Base-by-base conservation (phyloP, 1,284 basidiomycete genomes). In the Cutaneotrichosporon sp. region DNA sequence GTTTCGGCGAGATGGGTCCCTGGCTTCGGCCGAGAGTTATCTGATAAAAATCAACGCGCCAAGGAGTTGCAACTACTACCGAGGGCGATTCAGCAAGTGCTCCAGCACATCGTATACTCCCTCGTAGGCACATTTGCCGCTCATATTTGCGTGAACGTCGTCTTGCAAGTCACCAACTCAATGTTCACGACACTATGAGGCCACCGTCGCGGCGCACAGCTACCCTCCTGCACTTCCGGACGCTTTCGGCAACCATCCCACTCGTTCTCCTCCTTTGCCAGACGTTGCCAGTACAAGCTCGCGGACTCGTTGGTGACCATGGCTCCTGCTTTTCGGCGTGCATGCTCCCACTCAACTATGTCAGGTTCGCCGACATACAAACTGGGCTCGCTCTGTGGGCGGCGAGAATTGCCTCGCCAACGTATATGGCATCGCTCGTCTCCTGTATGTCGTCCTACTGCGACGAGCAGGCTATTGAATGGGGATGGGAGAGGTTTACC, bases 361-460 rank as follows among this genome's bases (percentile, higher is more conserved):
- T 52, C 5, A 17, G 24, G 14, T 56, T 51, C 43, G 37, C 34
- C 14, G 46, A 55, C 42, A 48, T 51, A 33, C 22, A 6, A 29
- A 22, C n/a, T 29, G 34, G 20, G 20, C 37, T 22, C 14, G 4
- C 49, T 19, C 35, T 26, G 11, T 56, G 50, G 54, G 20, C 29
- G 5, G 38, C 19, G 14, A 34, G 26, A 27, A 29, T 49, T 2
- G 33, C 26, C 1, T 46, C 37, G 3, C 5, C 27, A 3, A 7
- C n/a, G 1, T 59, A 25, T 48, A 33, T 59, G 34, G 57, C 53
- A 2, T 62, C 62, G 2, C 14, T 61, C 3, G 54, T 56, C 2
- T 25, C 54, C 8, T 64, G 61, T 42, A 55, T 55, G 32, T 43
- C 49, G 22, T 44, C 9, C 8, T 64, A 66, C 51, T 63, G 61